Evolutionary conservation across 108 stramenopile species (phyloP).

Genomic region (Skeletonema menzelii): DNA sequence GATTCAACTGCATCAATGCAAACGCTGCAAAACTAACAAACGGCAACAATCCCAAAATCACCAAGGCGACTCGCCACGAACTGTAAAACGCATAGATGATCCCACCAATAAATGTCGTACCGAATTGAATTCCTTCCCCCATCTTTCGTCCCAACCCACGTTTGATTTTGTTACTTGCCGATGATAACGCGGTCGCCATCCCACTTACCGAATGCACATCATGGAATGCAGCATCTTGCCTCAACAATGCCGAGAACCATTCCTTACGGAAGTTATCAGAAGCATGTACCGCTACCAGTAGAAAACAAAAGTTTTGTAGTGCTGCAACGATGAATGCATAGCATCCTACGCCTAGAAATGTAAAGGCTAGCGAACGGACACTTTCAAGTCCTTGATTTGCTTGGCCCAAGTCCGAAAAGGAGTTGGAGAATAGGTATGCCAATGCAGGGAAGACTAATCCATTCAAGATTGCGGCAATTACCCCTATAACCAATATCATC

Average conservation of each 20-base stretch:
- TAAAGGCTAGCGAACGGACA: constrained; percentile 51
- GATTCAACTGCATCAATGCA: constrained; percentile 57
- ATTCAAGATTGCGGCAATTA: constrained; percentile 29
- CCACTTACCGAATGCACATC: constrained; percentile 59
- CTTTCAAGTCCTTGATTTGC: constrained; percentile 29
- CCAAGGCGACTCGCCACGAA: constrained; percentile 63
- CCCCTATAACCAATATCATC: constrained; percentile 22
- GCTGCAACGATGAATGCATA: constrained; percentile 57
- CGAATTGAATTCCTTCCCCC: constrained; percentile 77
- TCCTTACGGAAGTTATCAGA: constrained; percentile 45
- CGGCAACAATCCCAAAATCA: constrained; percentile 56
- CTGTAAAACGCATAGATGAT: constrained; percentile 58
- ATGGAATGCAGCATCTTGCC: constrained; percentile 70
- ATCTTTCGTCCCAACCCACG: constrained; percentile 68
- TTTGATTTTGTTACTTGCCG: constrained; percentile 19
- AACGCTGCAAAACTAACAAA: constrained; percentile 50
- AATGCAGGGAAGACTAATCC: constrained; percentile 52
- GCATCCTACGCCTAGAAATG: constrained; percentile 54
- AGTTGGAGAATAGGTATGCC: constrained; percentile 59
- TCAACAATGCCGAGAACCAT: constrained; percentile 68
- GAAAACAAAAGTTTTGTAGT: constrained; percentile 46
- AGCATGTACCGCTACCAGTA: constrained; percentile 38
- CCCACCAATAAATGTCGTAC: constrained; percentile 60
- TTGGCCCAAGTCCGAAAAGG: constrained; percentile 47
- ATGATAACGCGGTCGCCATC: constrained; percentile 27